These are phyloP conservation scores for Lipomyces chichibuensis DNA, from an alignment of 805 yeast species.

Conservation along the genomic window DNA sequence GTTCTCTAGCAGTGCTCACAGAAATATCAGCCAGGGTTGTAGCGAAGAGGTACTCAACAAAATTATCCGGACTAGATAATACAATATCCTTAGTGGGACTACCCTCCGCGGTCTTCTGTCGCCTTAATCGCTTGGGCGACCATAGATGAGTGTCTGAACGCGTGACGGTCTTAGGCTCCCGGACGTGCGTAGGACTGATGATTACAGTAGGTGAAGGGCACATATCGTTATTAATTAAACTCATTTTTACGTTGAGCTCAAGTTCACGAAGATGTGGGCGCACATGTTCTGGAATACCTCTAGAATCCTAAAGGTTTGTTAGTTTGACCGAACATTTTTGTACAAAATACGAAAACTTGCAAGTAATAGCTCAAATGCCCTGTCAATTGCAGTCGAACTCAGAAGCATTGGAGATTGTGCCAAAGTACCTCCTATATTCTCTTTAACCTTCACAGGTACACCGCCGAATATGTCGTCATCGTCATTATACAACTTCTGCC, in stretches of 20 bases:
- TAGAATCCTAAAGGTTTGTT: conserved; percentile 2
- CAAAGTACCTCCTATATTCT: not conserved
- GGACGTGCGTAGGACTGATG: conserved; percentile 1
- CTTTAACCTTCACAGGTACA: not conserved
- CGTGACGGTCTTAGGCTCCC: not conserved
- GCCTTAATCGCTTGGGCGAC: conserved; percentile 7
- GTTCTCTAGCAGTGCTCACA: conserved; percentile 3
- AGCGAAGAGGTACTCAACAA: conserved; percentile 28
- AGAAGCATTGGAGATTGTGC: not conserved
- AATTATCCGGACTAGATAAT: conserved; percentile 7
- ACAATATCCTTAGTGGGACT: not conserved
- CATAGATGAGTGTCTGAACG: not conserved
- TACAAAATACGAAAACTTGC: not conserved
- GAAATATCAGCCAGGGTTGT: not conserved
- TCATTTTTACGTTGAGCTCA: conserved; percentile 7
- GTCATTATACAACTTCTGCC: conserved; percentile 7
- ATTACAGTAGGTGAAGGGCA: not conserved
- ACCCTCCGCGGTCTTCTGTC: not conserved
- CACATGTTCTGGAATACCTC: conserved; percentile 10
- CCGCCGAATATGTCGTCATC: conserved; percentile 15
- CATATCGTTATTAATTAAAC: conserved; percentile 6
- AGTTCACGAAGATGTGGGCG: conserved; percentile 18
- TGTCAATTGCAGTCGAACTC: not conserved
- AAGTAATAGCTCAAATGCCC: conserved; percentile 11
- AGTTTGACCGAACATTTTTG: not conserved